Evolutionary conservation across 2,329 filamentous ascomycete genomes (phyloP).

Genomic region (Aspergillus quadricinctus): DNA sequence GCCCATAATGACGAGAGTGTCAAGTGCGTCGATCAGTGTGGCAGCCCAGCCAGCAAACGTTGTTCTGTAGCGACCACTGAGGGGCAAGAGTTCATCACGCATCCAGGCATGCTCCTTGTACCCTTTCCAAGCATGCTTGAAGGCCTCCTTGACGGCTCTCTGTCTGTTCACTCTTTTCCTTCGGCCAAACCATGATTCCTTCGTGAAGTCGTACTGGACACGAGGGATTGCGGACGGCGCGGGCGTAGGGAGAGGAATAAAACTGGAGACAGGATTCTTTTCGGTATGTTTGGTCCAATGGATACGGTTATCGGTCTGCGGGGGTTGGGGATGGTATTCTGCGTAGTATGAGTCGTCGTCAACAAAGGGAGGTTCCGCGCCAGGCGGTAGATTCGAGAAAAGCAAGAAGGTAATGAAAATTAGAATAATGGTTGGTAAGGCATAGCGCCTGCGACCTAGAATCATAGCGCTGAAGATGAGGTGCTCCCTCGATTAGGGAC

Average conservation of each 20-base stretch:
- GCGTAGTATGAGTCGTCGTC: slow-evolving; percentile 10
- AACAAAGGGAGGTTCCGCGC: slow-evolving; percentile 12
- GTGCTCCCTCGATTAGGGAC: neutral
- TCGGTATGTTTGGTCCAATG: slow-evolving; percentile 72
- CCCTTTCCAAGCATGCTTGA: slow-evolving; percentile 73
- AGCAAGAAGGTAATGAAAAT: slow-evolving; percentile 21
- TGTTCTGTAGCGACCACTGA: slow-evolving; percentile 65
- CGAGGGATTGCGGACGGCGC: slow-evolving; percentile 65
- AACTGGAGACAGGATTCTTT: slow-evolving; percentile 68
- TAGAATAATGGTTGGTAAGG: slow-evolving; percentile 23
- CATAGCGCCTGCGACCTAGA: slow-evolving; percentile 21
- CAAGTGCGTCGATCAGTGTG: slow-evolving; percentile 75
- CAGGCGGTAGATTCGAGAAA: slow-evolving; percentile 20
- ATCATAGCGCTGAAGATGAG: slow-evolving; percentile 18
- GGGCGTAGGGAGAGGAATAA: slow-evolving; percentile 69
- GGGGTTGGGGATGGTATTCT: slow-evolving; percentile 5
- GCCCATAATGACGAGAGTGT: slow-evolving; percentile 82
- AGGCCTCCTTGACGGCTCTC: slow-evolving; percentile 66
- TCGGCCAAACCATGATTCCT: slow-evolving; percentile 57
- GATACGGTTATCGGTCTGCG: slow-evolving; percentile 13
- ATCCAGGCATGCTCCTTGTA: slow-evolving; percentile 79
- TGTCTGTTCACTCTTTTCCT: slow-evolving; percentile 62
- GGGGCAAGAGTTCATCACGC: slow-evolving; percentile 79
- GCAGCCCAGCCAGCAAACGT: slow-evolving; percentile 91
- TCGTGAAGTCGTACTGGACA: slow-evolving; percentile 69